A percentile compares a stretch with the other conserved stretches of the same genome.
phyloP scores from a whole-genome alignment of 169 alveolate genomes.

The Miamiensis avidus region DNA sequence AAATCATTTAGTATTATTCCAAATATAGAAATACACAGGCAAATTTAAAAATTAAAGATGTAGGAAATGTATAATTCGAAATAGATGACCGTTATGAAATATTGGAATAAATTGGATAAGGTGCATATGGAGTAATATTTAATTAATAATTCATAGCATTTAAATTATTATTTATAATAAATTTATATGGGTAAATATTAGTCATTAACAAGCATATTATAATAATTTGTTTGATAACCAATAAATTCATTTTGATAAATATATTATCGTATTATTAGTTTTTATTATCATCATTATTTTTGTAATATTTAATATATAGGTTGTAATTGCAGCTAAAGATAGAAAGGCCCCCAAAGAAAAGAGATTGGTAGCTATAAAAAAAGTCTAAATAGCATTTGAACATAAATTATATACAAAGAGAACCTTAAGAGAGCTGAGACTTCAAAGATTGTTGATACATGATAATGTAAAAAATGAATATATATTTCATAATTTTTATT shows the following conservation, averaged over 20 bases:
- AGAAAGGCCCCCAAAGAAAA: background rate
- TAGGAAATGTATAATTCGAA: constrained; percentile 5
- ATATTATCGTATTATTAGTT: too few relatives aligned
- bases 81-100: constrained; percentile 1
- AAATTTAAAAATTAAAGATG: background rate
- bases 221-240: too few relatives aligned
- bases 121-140: constrained; percentile 16
- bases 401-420: constrained; percentile 44
- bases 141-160: background rate
- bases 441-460: constrained; percentile 36
- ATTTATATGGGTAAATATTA: too few relatives aligned
- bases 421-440: constrained; percentile 56
- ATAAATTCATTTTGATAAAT: too few relatives aligned
- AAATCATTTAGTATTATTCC: background rate
- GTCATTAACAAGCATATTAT: too few relatives aligned
- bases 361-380: constrained; percentile 54
- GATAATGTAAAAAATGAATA: constrained; percentile 30
- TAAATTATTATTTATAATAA: background rate
- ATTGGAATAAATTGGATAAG: constrained; percentile 20
- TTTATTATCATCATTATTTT: too few relatives aligned
- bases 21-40: background rate
- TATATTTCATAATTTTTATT: background rate
- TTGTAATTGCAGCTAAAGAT: constrained; percentile 7
- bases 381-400: constrained; percentile 56
- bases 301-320: background rate